These are phyloP conservation scores for Basidiobolus meristosporus DNA, from an alignment of 371 early-diverging fungal species.

Conservation along the genomic window DNA sequence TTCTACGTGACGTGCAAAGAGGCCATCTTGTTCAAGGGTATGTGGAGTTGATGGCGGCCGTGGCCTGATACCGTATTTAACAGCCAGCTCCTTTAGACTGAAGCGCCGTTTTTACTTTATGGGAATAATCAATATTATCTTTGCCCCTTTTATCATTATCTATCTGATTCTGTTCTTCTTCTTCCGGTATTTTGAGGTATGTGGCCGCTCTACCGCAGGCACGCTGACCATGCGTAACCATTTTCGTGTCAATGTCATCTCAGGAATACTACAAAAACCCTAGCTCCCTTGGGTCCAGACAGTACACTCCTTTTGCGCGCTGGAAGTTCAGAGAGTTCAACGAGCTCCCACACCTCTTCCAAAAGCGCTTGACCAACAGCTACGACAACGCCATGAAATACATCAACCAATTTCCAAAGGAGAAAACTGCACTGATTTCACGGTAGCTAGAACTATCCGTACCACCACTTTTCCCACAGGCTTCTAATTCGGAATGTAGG, in stretches of 20 bases:
- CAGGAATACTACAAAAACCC: slow-evolving; percentile 84
- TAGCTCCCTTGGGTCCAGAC: slow-evolving; percentile 52
- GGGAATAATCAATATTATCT: slow-evolving; percentile 64
- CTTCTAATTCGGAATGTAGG: slow-evolving; percentile 12
- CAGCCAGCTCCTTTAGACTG: slow-evolving; percentile 19
- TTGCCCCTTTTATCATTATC: slow-evolving; percentile 73
- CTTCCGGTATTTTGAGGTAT: slow-evolving; percentile 86
- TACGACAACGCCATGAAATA: slow-evolving; percentile 60
- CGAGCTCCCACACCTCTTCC: slow-evolving; percentile 83
- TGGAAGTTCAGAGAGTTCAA: slow-evolving; percentile 95
- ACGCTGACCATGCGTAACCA: too few species aligned
- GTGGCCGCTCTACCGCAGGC: too few species aligned
- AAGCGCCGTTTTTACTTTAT: slow-evolving; percentile 67
- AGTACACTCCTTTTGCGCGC: slow-evolving; percentile 67
- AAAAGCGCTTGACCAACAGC: slow-evolving; percentile 47
- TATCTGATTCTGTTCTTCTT: slow-evolving; percentile 71
- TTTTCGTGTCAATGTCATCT: too few species aligned
- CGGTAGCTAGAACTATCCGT: slow-evolving; percentile 16
- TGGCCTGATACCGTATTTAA: neutral
- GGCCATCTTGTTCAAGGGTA: slow-evolving; percentile 36
- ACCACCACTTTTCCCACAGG: neutral
- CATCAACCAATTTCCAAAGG: slow-evolving; percentile 76
- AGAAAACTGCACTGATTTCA: slow-evolving; percentile 53
- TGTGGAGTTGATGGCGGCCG: neutral
- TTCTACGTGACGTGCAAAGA: slow-evolving; percentile 42